These are phyloP conservation scores for Diaporthe destruens DNA, from an alignment of 2,329 filamentous ascomycete genomes.

Conservation along the genomic window DNA sequence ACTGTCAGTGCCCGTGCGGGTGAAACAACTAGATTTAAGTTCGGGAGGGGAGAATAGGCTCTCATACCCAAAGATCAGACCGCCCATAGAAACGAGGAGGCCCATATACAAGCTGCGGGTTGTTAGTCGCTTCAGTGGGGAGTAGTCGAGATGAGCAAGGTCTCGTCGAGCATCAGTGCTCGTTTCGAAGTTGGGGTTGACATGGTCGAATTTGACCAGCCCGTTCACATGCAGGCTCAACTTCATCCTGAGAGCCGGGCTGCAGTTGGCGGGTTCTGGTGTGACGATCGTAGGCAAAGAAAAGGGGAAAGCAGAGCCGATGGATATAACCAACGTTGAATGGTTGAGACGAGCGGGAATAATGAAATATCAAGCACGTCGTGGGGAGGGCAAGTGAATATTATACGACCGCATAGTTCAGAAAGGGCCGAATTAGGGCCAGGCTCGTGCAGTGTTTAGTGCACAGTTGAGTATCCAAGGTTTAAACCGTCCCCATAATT, in stretches of 20 bases:
- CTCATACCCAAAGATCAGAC: slow-evolving; percentile 54
- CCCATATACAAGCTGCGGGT: slow-evolving; percentile 54
- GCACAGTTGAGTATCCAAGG: background rate
- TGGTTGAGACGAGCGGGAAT: background rate
- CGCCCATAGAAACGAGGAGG: slow-evolving; percentile 59
- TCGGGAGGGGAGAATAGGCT: too few relatives aligned
- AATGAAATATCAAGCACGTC: background rate
- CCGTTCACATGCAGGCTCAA: slow-evolving; percentile 34
- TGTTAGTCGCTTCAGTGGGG: slow-evolving; percentile 57
- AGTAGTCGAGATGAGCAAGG: slow-evolving; percentile 58
- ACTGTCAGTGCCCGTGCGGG: slow-evolving; percentile 33
- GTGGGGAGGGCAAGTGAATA: background rate
- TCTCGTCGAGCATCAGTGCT: slow-evolving; percentile 50
- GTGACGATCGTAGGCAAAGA: background rate
- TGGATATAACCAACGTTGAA: background rate
- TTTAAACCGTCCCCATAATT: slow-evolving; percentile 22
- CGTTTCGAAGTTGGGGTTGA: slow-evolving; percentile 57
- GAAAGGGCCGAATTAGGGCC: slow-evolving; percentile 11
- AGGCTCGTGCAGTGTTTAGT: background rate
- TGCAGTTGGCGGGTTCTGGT: background rate
- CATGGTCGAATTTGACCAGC: slow-evolving; percentile 56
- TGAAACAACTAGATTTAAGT: background rate
- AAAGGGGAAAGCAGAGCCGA: background rate
- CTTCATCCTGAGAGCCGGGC: slow-evolving; percentile 27
- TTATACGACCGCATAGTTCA: background rate